These are phyloP conservation scores for Debaryomyces nepalensis DNA, from an alignment of 1,139 yeast genomes.

Conservation along the genomic window DNA sequence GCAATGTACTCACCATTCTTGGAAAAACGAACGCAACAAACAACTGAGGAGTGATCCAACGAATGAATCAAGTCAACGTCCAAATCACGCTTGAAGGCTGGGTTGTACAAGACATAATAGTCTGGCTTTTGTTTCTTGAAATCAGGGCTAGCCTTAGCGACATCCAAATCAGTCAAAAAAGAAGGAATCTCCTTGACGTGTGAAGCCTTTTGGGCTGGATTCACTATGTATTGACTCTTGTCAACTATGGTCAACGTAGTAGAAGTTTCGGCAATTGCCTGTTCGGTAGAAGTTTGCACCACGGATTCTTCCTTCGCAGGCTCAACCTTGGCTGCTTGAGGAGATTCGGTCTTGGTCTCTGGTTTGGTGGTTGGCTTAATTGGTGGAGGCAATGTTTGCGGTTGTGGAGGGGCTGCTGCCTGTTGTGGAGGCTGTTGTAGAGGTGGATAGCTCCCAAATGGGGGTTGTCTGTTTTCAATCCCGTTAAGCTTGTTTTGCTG, in stretches of 20 bases:
- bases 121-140: slow-evolving; percentile 85
- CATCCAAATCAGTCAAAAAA: slow-evolving; percentile 80
- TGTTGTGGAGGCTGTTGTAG: slow-evolving; percentile 25
- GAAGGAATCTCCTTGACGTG: slow-evolving; percentile 83
- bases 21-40: slow-evolving; percentile 94
- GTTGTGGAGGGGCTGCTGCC: slow-evolving; percentile 18
- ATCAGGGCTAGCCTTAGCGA: slow-evolving; percentile 74
- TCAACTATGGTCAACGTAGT: slow-evolving; percentile 45
- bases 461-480: slow-evolving; percentile 14
- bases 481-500: slow-evolving; percentile 28
- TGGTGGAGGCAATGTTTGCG: slow-evolving; percentile 25
- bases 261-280: slow-evolving; percentile 30
- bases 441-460: slow-evolving; percentile 23
- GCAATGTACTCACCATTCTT: slow-evolving; percentile 93
- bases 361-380: slow-evolving; percentile 20
- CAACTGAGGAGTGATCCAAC: slow-evolving; percentile 90
- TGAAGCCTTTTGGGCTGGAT: slow-evolving; percentile 47
- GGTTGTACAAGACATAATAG: slow-evolving; percentile 89
- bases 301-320: slow-evolving; percentile 18
- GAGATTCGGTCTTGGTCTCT: slow-evolving; percentile 19
- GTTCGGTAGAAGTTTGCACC: slow-evolving; percentile 19
- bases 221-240: slow-evolving; percentile 48
- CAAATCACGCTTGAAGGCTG: slow-evolving; percentile 67
- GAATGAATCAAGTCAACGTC: slow-evolving; percentile 92
- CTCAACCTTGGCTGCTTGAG: slow-evolving; percentile 18